Conservation (phyloP, 345 rosid species). For the Acer campestre region DNA sequence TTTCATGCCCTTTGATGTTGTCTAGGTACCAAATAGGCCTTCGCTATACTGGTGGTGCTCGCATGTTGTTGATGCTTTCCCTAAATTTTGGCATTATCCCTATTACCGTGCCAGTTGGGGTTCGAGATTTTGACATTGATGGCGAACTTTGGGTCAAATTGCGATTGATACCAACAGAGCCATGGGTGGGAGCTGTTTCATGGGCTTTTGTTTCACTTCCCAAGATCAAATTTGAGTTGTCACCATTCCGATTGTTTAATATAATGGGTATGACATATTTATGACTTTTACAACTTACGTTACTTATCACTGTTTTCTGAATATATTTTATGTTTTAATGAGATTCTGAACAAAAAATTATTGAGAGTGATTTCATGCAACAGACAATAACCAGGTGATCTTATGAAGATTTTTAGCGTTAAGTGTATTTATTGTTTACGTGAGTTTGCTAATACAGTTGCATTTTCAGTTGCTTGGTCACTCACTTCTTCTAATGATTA, state of each 20-base stretch:
- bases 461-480: not conserved
- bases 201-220: slow-evolving; percentile 99
- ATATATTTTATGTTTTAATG: slow-evolving; percentile 5
- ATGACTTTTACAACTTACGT: slow-evolving; percentile 13
- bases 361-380: not conserved
- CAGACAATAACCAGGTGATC: not conserved
- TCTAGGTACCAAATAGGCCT: slow-evolving; percentile 96
- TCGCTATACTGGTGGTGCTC: slow-evolving; percentile 96
- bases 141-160: slow-evolving; percentile 99
- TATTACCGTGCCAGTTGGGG: slow-evolving; percentile 83
- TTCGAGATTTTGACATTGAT: slow-evolving; percentile 94
- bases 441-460: not conserved
- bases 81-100: slow-evolving; percentile 87
- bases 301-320: not conserved
- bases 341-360: not conserved
- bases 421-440: not conserved
- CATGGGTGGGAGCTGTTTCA: slow-evolving; percentile 93
- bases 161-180: slow-evolving; percentile 83
- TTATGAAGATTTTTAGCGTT: not conserved
- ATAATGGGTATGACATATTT: slow-evolving; percentile 73
- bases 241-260: slow-evolving; percentile 94
- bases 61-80: slow-evolving; percentile 85
- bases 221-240: slow-evolving; percentile 87
- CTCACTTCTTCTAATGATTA: not conserved
- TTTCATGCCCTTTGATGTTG: slow-evolving; percentile 22